Conservation (phyloP, 2,329 filamentous ascomycete genomes). For the Akanthomyces uredinophilus region DNA sequence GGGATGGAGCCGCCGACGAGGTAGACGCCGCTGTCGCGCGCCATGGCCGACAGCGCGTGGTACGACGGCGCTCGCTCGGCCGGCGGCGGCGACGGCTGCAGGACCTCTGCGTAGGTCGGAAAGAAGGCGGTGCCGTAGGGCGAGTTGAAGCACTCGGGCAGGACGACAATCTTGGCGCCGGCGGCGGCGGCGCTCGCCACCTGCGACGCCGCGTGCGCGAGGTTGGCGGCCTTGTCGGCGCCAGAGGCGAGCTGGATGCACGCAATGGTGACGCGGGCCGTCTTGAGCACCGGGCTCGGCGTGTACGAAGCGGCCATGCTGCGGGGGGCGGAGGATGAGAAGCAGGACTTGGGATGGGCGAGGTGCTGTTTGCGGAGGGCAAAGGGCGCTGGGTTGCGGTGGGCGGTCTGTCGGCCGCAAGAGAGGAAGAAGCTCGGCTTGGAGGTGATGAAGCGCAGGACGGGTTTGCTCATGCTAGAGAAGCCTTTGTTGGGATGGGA, state of each 20-base stretch:
- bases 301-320: slow-evolving; percentile 12
- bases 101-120: slow-evolving; percentile 82
- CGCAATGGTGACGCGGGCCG: slow-evolving; percentile 67
- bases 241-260: slow-evolving; percentile 78
- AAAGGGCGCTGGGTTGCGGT: not conserved
- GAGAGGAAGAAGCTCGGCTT: not conserved
- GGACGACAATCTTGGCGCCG: slow-evolving; percentile 81
- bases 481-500: too few relatives aligned
- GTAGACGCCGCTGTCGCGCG: slow-evolving; percentile 71
- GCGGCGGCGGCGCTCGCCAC: slow-evolving; percentile 64
- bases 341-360: not conserved
- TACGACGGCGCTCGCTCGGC: slow-evolving; percentile 71
- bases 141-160: slow-evolving; percentile 98
- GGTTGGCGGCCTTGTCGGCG: slow-evolving; percentile 79
- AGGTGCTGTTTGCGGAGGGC: not conserved
- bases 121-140: slow-evolving; percentile 92
- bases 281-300: slow-evolving; percentile 52
- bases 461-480: not conserved
- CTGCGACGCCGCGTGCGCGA: slow-evolving; percentile 71
- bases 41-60: slow-evolving; percentile 76
- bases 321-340: not conserved
- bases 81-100: slow-evolving; percentile 70
- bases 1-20: slow-evolving; percentile 91
- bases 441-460: not conserved
- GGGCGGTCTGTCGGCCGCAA: not conserved